Conservation (phyloP, 148 eudicot species). For the Dysphania ambrosioides region DNA sequence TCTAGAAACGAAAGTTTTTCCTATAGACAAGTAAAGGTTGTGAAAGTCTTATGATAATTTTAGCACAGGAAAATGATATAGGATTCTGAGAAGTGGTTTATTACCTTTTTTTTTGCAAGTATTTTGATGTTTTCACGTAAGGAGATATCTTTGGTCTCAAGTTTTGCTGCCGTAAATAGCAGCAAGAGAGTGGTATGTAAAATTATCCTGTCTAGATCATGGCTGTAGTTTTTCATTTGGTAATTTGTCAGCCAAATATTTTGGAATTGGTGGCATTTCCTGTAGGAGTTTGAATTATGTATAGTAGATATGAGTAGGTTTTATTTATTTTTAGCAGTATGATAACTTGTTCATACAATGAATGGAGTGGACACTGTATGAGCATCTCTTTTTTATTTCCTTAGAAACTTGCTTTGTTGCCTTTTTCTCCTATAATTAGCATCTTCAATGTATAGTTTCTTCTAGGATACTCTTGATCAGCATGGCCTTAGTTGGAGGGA, state of each 20-base stretch:
- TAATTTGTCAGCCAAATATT: background rate
- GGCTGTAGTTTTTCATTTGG: background rate
- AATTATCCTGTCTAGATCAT: background rate
- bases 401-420: background rate
- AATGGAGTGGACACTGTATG: background rate
- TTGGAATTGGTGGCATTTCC: background rate
- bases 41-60: background rate
- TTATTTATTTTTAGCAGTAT: background rate
- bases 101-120: no score
- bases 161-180: background rate
- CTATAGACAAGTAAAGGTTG: background rate
- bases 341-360: background rate
- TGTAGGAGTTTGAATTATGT: background rate
- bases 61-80: no score
- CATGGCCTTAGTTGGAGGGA: background rate
- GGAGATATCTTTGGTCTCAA: no score
- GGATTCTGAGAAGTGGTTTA: no score
- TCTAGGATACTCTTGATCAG: background rate
- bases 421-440: background rate
- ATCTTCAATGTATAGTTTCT: background rate
- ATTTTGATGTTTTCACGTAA: no score
- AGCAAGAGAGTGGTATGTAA: background rate
- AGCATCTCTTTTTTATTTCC: background rate
- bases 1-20: no score
- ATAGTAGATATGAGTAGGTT: background rate